Evolutionary conservation across 192 early-diverging fungal species (phyloP), one percentile per base, ranked within the genome.

Genomic region (Coemansia sp.): DNA sequence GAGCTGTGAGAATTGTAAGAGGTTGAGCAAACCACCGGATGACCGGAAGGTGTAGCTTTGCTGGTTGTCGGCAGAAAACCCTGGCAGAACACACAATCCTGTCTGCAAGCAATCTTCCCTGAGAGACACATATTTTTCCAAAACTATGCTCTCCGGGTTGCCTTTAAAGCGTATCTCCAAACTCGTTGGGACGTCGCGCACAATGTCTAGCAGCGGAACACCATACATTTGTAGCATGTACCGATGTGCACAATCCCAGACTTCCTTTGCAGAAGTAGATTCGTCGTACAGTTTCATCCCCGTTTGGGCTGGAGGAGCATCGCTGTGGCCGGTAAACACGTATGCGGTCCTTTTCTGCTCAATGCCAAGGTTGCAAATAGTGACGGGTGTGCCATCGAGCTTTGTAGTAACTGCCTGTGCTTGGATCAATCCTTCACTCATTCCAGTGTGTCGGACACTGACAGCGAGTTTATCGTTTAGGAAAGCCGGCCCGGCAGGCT

Each of bases 1-100:
- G 33, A 89, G 90, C 65, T 98, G 95, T 6, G 95, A 94, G 69
- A 98, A 94, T 75, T 98, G 95, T 3, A 94, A 96, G 29, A 93
- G 88, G 53, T 85, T 89, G 62, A 98, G 85, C 57, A 98, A 83
- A 52, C 95, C 94, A 50, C n/a, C 82, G 81, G 71, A 88, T 84
- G 74, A 95, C 89, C 22, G 74, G 29, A 54, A 54, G 6, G 52
- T 54, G 29, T 33, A 54, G 28, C 17, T 4, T 14, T 54, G 29
- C 14, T 54, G 29, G 13, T 17, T 9, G 30, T 54, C 52, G 5
- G 1, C 10, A 25, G 22, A 50, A 28, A 50, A 25, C 27, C 50
- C 50, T 7, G 50, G 50, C 10, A 50, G 6, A 29, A 50, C 50
- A 44, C 41, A 14, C 41, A n/a, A 6, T 11, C 41, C 19, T 36